Base-by-base conservation (phyloP, 2,329 filamentous ascomycete genomes). In the Apiospora marii region DNA sequence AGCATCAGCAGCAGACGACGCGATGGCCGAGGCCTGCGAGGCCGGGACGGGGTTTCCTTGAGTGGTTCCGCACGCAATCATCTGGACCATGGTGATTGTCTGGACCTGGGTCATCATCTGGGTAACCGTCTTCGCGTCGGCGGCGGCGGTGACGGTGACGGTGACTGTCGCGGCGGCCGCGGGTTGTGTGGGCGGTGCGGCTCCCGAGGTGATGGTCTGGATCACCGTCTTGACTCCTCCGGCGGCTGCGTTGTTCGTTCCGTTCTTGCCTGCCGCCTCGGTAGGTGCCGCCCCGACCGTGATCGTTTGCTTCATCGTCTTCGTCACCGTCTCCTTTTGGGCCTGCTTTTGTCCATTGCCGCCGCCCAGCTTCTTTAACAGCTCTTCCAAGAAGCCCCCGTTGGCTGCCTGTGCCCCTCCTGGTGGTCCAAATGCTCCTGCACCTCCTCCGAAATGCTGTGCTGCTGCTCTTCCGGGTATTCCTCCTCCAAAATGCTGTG, bases 51-150 rank as follows among this genome's bases (percentile, higher is more conserved):
- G 71, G 27, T 75, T 53, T 14, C 75, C 77, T 16, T 70, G 72
- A n/a, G 75, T 70, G 37, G 74, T 74, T 0, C 78, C 79, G 69
- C 79, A 79, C 10, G 77, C 78, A 49, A 80, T 79, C 74, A 79
- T 76, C 72, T 80, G 77, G 72, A 79, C 73, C 76, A 79, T 76
- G 53, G 78, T 79, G 14, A 76, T 73, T 1, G 79, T 80, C 12
- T 75, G 75, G 19, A 75, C 69, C 71, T 77, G 75, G n/a, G 76
- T 80, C 69, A 68, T 44, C 34, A 43, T 67, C 12, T 67, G n/a
- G 4, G 61, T 68, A 24, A 69, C 69, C 51, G 69, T 67, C 30
- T 70, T 70, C 24, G 46, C 68, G 43, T 44, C 34, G 27, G 68
- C 68, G 22, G 68, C 48, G 68, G 43, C 68, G n/a, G 72, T 68